These are phyloP conservation scores for Maudiozyma barnettii DNA, from an alignment of 805 yeast species.

Conservation along the genomic window DNA sequence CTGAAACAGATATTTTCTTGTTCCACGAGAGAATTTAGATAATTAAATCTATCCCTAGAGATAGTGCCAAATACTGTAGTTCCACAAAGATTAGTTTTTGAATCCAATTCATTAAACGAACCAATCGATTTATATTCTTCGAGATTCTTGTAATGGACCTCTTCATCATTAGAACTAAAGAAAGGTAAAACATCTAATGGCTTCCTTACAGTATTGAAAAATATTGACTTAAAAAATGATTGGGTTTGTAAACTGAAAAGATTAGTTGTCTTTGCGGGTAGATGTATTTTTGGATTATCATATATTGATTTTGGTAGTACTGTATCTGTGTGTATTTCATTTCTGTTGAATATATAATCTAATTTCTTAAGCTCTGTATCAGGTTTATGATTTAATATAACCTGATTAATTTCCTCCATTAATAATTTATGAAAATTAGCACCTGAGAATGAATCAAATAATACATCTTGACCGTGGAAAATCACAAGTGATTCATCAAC, in stretches of 20 bases:
- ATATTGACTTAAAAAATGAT: conserved; percentile 21
- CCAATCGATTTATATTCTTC: conserved; percentile 6
- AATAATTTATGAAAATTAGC: conserved; percentile 23
- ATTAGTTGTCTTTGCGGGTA: conserved; percentile 20
- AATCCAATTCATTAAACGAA: conserved; percentile 6
- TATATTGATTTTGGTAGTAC: conserved; percentile 20
- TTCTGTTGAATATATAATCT: conserved; percentile 3
- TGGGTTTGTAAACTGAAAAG: conserved; percentile 21
- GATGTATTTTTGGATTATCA: conserved; percentile 17
- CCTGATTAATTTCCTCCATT: conserved; percentile 11
- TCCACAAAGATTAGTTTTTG: conserved; percentile 18
- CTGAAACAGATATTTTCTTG: conserved; percentile 17
- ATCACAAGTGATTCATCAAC: conserved; percentile 21
- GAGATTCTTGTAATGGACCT: background rate
- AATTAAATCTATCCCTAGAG: conserved; percentile 9
- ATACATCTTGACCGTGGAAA: conserved; percentile 25
- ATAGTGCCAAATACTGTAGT: conserved; percentile 23
- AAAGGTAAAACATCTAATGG: conserved; percentile 14
- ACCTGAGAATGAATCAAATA: conserved; percentile 26
- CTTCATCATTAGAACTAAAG: background rate
- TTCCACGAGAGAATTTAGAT: conserved; percentile 10
- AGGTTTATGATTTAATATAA: background rate
- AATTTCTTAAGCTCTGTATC: background rate
- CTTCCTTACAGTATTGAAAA: conserved; percentile 17
- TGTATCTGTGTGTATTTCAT: background rate